A percentile compares a stretch with the other conserved stretches of the same genome.
These are phyloP conservation scores for Talaromyces ruber DNA, from an alignment of 495 filamentous ascomycete genomes.

Conservation along the genomic window DNA sequence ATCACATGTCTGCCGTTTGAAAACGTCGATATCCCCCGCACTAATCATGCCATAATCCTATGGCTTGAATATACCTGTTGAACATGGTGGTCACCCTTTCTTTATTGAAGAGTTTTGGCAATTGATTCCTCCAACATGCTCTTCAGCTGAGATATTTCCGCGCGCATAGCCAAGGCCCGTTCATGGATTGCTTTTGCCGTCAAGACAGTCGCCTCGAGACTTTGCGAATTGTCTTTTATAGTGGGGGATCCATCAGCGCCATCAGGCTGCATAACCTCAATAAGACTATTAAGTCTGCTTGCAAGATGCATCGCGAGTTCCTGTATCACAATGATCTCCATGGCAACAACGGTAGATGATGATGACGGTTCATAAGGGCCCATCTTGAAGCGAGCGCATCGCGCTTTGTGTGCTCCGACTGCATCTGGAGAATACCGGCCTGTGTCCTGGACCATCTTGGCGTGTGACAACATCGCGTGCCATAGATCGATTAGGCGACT, in stretches of 20 bases:
- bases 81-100: not conserved
- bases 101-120: not conserved
- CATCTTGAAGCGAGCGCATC: not conserved
- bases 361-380: slow-evolving; percentile 1
- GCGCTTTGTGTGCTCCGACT: not conserved
- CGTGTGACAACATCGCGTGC: not conserved
- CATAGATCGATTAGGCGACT: not conserved
- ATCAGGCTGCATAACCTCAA: not conserved
- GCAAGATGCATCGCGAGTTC: not conserved
- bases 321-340: slow-evolving; percentile 1
- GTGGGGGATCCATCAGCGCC: not conserved
- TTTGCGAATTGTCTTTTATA: not conserved
- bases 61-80: no score
- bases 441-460: not conserved
- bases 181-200: not conserved
- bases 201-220: not conserved
- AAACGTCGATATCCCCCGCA: not conserved
- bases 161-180: not conserved
- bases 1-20: not conserved
- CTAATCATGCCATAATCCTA: no score
- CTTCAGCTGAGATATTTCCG: not conserved
- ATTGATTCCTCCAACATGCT: not conserved
- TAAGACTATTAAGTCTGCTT: not conserved
- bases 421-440: not conserved
- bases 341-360: not conserved